Evolutionary conservation across 768 basidiomycete genomes (phyloP).

Genomic region (Hebeloma cylindrosporum): DNA sequence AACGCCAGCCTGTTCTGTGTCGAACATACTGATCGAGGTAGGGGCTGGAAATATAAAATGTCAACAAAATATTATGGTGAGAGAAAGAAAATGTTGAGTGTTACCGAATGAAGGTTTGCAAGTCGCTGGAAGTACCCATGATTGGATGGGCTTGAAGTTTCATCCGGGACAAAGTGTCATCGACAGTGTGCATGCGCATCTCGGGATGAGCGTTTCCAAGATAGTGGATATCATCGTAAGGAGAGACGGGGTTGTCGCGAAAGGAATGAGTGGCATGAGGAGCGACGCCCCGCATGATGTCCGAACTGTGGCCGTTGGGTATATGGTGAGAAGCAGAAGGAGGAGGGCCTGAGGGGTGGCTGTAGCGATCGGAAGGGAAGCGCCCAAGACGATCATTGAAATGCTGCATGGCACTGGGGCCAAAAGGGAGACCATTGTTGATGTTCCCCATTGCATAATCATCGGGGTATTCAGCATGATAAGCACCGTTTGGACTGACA

Average conservation of each 20-base stretch:
- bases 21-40: conserved; percentile 85
- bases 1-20: conserved; percentile 84
- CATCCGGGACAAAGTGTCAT: conserved; percentile 63
- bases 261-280: conserved; percentile 71
- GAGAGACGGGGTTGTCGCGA: conserved; percentile 49
- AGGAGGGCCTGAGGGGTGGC: conserved; percentile 41
- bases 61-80: conserved; percentile 14
- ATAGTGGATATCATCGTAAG: conserved; percentile 64
- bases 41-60: conserved; percentile 48
- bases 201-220: conserved; percentile 55
- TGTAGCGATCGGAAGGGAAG: conserved; percentile 57
- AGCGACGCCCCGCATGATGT: conserved; percentile 65
- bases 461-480: conserved; percentile 61
- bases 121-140: conserved; percentile 65
- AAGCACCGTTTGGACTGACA: conserved; percentile 38
- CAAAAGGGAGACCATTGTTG: conserved; percentile 48
- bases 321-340: conserved; percentile 49
- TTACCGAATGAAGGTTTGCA: conserved; percentile 81
- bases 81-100: conserved; percentile 10
- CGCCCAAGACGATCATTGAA: conserved; percentile 60
- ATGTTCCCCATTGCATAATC: conserved; percentile 57
- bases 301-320: conserved; percentile 47
- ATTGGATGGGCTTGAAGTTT: conserved; percentile 57
- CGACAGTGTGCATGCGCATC: conserved; percentile 61
- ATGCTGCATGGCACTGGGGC: conserved; percentile 51